These are phyloP conservation scores for Jasminum sambac DNA, from an alignment of 257 asterid genomes.

Conservation along the genomic window DNA sequence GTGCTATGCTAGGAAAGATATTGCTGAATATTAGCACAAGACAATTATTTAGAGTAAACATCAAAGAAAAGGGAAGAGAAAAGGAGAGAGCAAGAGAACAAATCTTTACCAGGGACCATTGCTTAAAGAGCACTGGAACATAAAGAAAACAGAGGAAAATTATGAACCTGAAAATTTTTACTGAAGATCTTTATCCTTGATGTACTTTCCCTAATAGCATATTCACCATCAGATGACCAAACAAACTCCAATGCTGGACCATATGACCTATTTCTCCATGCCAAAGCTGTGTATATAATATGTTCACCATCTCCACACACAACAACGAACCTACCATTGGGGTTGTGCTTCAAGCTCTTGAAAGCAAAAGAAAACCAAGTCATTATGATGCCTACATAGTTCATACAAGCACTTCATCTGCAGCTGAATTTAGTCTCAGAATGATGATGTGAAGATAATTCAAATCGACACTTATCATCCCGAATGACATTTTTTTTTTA, in stretches of 20 bases:
- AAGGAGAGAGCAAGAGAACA: neutral
- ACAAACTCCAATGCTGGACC: slow-evolving; percentile 95
- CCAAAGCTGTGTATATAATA: slow-evolving; percentile 93
- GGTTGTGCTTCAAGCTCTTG: slow-evolving; percentile 94
- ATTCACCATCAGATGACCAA: slow-evolving; percentile 98
- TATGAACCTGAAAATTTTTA: slow-evolving; percentile 73
- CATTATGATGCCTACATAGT: slow-evolving; percentile 19
- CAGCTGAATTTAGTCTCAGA: slow-evolving; percentile 17
- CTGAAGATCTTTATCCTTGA: slow-evolving; percentile 81
- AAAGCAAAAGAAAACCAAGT: slow-evolving; percentile 16
- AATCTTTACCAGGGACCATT: neutral
- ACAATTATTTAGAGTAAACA: neutral
- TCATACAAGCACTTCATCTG: neutral
- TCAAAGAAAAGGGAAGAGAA: neutral
- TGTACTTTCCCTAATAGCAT: slow-evolving; percentile 97
- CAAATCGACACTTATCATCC: slow-evolving; percentile 5
- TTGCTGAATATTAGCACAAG: neutral
- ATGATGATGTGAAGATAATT: slow-evolving; percentile 13
- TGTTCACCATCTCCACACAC: slow-evolving; percentile 98
- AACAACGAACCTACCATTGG: slow-evolving; percentile 96
- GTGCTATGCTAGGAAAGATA: neutral
- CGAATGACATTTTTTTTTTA: neutral
- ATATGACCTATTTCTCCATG: slow-evolving; percentile 96
- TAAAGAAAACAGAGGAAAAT: slow-evolving; percentile 15
- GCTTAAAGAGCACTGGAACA: neutral